phyloP scores from a whole-genome alignment of 2,329 filamentous ascomycete genomes.

The Fusarium pseudocircinatum region DNA sequence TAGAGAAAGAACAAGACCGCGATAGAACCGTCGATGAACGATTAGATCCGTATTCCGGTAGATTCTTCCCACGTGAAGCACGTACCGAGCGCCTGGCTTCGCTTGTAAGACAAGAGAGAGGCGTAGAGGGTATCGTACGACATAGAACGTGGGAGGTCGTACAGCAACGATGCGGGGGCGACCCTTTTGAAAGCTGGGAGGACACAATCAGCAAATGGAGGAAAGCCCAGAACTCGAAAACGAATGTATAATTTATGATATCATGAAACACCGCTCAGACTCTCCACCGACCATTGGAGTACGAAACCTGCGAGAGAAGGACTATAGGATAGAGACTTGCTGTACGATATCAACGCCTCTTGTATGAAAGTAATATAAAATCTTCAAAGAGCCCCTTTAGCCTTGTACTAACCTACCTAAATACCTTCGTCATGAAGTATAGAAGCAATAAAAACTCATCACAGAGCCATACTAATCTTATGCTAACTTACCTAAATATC shows the following conservation, averaged over 20 bases:
- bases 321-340: background rate
- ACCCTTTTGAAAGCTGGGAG: slow-evolving; percentile 68
- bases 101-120: slow-evolving; percentile 77
- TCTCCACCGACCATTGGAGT: slow-evolving; percentile 7
- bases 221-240: slow-evolving; percentile 42
- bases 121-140: slow-evolving; percentile 82
- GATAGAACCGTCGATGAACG: slow-evolving; percentile 81
- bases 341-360: background rate
- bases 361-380: background rate
- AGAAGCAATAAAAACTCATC: background rate
- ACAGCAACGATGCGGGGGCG: slow-evolving; percentile 76
- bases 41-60: slow-evolving; percentile 87
- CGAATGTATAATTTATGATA: background rate
- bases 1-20: background rate
- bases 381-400: background rate
- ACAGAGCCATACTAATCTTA: background rate
- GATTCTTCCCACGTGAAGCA: slow-evolving; percentile 83
- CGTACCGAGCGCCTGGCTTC: slow-evolving; percentile 82
- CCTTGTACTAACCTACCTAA: background rate
- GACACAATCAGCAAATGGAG: slow-evolving; percentile 72
- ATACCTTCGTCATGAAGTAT: background rate
- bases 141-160: slow-evolving; percentile 84
- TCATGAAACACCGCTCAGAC: background rate
- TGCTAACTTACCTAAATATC: background rate
- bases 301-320: slow-evolving; percentile 13